Evolutionary conservation across 2,329 filamentous ascomycete species (phyloP), one percentile per base, ranked within the genome.

Genomic region (Fusarium napiforme): DNA sequence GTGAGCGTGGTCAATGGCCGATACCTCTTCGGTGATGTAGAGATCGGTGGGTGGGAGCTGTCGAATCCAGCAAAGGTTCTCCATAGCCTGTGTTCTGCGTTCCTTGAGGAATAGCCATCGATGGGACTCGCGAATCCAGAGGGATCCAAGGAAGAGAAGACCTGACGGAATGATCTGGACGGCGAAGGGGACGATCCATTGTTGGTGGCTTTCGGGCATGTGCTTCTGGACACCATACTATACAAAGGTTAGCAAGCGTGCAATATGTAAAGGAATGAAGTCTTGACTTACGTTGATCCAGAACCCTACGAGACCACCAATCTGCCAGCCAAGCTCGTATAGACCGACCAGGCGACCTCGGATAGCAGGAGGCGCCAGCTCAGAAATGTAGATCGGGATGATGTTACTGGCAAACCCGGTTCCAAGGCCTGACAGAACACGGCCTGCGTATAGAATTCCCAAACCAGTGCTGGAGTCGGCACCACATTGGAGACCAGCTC

Each of bases 81-180:
- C 77, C 72, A 86, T 81, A 6, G 87, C 88, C 72, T 88, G 78
- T 49, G 87, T 84, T 67, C 87, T 85, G 21, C 84, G 83, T 28
- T 86, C 87, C 45, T 87, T 84, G 19, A 84, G 83, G 71, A 90
- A 88, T 14, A 91, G 83, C 89, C 89, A 91, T 52, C 89, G 85
- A 5, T 89, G 89, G 4, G 87, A 89, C 69, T 90, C 88, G 3
- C 82, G 83, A 28, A 89, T 83, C 79, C 85, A 85, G 32, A 87
- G 71, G 8, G 83, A 81, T 16, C 85, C 85, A 16, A 85, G 73
- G 50, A 88, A 83, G 28, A 90, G 82, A 5, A 89, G 75, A 18
- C 87, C 86, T 4, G 84, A 66, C 83, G n/a, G 88, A 85, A 89
- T 86, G 16, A 90, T 82, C 71, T 90, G 88, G 18, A 90, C 78